phyloP scores from a whole-genome alignment of 1,139 yeast genomes.

The Tardiomyces depauwii region DNA sequence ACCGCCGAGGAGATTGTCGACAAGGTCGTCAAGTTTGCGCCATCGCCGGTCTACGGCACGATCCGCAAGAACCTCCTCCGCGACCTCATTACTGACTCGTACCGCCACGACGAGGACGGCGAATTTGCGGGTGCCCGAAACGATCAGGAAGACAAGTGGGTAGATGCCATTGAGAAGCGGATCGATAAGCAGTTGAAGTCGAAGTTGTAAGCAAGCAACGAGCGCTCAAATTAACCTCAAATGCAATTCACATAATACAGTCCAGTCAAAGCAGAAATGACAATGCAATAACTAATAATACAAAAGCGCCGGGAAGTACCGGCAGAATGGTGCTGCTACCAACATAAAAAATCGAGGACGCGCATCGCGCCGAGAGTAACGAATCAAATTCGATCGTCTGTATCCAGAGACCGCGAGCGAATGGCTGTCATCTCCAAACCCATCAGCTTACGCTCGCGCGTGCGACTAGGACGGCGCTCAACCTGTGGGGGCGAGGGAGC shows the following conservation, averaged over 20 bases:
- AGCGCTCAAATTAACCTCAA: too few relatives aligned
- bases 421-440: slow-evolving; percentile 14
- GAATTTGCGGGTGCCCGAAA: slow-evolving; percentile 10
- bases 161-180: not conserved
- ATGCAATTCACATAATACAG: not conserved
- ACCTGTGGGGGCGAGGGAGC: not conserved
- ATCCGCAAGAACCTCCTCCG: slow-evolving; percentile 22
- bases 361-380: too few relatives aligned
- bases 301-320: too few relatives aligned
- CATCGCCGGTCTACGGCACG: slow-evolving; percentile 20
- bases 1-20: slow-evolving; percentile 22
- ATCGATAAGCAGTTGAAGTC: slow-evolving; percentile 13
- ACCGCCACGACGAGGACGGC: slow-evolving; percentile 6
- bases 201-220: slow-evolving; percentile 12
- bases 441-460: slow-evolving; percentile 9
- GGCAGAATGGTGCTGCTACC: too few relatives aligned
- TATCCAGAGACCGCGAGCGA: slow-evolving; percentile 12
- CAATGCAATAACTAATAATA: too few relatives aligned
- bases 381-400: slow-evolving; percentile 10
- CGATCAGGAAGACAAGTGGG: slow-evolving; percentile 8
- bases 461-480: slow-evolving; percentile 9
- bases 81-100: slow-evolving; percentile 13
- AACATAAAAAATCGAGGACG: too few relatives aligned
- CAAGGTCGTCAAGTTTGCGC: slow-evolving; percentile 13
- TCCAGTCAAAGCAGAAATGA: too few relatives aligned